phyloP scores from a whole-genome alignment of 805 yeast genomes.

The Candida awuae region DNA sequence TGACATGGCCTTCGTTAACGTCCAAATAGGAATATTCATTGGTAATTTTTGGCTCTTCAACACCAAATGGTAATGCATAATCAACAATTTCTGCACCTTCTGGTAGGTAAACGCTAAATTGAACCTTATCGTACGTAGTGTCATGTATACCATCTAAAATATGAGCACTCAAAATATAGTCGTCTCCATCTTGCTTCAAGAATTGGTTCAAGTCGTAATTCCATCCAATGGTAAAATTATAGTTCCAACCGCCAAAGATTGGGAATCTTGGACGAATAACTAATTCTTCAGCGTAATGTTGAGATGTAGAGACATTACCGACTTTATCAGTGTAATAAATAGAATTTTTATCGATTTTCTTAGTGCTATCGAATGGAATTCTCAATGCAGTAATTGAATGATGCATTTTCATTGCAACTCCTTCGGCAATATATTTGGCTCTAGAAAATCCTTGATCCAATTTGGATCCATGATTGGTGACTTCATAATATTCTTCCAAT shows the following conservation, averaged over 20 bases:
- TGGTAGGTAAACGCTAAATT: slow-evolving; percentile 65
- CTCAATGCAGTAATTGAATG: slow-evolving; percentile 58
- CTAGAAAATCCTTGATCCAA: slow-evolving; percentile 71
- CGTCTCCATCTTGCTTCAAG: slow-evolving; percentile 40
- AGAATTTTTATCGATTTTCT: slow-evolving; percentile 37
- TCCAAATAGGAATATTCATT: slow-evolving; percentile 55
- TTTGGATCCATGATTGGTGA: slow-evolving; percentile 67
- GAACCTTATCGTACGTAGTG: slow-evolving; percentile 53
- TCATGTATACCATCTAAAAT: slow-evolving; percentile 64
- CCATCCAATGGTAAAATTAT: slow-evolving; percentile 96
- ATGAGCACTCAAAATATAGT: slow-evolving; percentile 60
- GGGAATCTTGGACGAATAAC: slow-evolving; percentile 83
- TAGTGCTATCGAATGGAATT: slow-evolving; percentile 40
- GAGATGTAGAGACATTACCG: slow-evolving; percentile 84
- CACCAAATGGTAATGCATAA: slow-evolving; percentile 48
- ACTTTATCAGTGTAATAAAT: slow-evolving; percentile 81
- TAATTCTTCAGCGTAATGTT: slow-evolving; percentile 35
- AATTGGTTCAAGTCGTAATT: slow-evolving; percentile 48
- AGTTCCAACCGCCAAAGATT: slow-evolving; percentile 93
- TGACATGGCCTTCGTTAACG: slow-evolving; percentile 67
- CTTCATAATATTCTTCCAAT: slow-evolving; percentile 79
- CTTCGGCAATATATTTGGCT: slow-evolving; percentile 61
- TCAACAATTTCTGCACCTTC: slow-evolving; percentile 66
- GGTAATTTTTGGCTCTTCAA: slow-evolving; percentile 26
- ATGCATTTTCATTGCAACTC: slow-evolving; percentile 41